Percentiles rank a stretch among this genome's conserved stretches.
phyloP scores from a whole-genome alignment of 83 land plant species.

The Picea engelmannii region DNA sequence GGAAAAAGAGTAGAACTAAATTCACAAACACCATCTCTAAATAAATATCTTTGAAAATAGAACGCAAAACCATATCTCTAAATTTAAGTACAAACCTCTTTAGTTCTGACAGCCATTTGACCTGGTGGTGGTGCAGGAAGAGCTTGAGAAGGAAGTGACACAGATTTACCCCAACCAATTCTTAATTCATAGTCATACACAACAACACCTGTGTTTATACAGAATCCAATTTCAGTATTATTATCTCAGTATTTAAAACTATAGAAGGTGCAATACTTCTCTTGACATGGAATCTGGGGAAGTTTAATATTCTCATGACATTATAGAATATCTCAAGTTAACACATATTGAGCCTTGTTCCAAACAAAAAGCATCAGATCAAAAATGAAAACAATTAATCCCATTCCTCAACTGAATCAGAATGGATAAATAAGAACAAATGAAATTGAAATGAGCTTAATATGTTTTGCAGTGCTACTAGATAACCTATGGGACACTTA shows the following conservation, averaged over 20 bases:
- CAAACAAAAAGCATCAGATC: neutral
- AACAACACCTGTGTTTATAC: slow-evolving; percentile 64
- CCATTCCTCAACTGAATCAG: neutral
- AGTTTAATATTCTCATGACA: neutral
- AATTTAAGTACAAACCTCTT: slow-evolving; percentile 67
- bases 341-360: neutral
- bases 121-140: slow-evolving; percentile 99
- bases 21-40: neutral
- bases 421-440: neutral
- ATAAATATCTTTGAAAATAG: neutral
- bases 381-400: neutral
- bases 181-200: slow-evolving; percentile 96
- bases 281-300: neutral
- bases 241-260: neutral
- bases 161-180: slow-evolving; percentile 99
- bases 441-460: neutral
- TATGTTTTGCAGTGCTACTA: neutral
- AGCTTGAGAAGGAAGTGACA: slow-evolving; percentile 95
- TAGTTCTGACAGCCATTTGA: slow-evolving; percentile 97
- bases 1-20: neutral
- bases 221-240: neutral
- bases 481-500: neutral
- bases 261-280: neutral
- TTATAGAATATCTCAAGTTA: neutral
- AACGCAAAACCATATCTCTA: neutral